Conservation (phyloP, 768 basidiomycete genomes). For the Mycena vitilis region DNA sequence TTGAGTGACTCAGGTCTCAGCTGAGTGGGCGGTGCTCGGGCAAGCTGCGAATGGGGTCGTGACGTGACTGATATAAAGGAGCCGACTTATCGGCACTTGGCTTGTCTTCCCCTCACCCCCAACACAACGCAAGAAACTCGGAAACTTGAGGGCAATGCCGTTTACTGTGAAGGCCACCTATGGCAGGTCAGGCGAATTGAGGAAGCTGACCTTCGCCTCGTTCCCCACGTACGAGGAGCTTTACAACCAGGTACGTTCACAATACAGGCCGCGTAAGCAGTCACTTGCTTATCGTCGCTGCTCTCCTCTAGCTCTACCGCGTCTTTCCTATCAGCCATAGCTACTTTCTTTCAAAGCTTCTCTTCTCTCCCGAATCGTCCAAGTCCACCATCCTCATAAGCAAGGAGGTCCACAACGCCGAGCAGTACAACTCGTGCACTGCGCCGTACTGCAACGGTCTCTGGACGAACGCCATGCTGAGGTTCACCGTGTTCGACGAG, state of each 20-base stretch:
- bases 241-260: slow-evolving; percentile 65
- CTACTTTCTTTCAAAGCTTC: slow-evolving; percentile 73
- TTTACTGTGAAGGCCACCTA: slow-evolving; percentile 88
- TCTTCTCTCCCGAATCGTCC: slow-evolving; percentile 74
- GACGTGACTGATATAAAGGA: neutral
- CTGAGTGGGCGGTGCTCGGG: no score
- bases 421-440: slow-evolving; percentile 67
- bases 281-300: slow-evolving; percentile 44
- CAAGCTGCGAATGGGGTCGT: no score
- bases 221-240: slow-evolving; percentile 77
- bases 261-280: slow-evolving; percentile 12
- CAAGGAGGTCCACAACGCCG: slow-evolving; percentile 65
- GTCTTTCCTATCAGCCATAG: slow-evolving; percentile 72
- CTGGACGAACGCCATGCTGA: slow-evolving; percentile 71
- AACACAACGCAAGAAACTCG: slow-evolving; percentile 34
- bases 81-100: slow-evolving; percentile 1
- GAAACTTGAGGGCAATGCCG: slow-evolving; percentile 51
- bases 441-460: slow-evolving; percentile 60
- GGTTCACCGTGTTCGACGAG: slow-evolving; percentile 71
- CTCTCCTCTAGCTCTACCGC: slow-evolving; percentile 66
- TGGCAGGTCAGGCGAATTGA: slow-evolving; percentile 63
- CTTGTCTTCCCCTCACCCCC: slow-evolving; percentile 32
- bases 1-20: no score
- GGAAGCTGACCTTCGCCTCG: slow-evolving; percentile 69
- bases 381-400: slow-evolving; percentile 69